Base-by-base conservation (phyloP, 2,329 filamentous ascomycete genomes). In the Sclerotinia minor region DNA sequence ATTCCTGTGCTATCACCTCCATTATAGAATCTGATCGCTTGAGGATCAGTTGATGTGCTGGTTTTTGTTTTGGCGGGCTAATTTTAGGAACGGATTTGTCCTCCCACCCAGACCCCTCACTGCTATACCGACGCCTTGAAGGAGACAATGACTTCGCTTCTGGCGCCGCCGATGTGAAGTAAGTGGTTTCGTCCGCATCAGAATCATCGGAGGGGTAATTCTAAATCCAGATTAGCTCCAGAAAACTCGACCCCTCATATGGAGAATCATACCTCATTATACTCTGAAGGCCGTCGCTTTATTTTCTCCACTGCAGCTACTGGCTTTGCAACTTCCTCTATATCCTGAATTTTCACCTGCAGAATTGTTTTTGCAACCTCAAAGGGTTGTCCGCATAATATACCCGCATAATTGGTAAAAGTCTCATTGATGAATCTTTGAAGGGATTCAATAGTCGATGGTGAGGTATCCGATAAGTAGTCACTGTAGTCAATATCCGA, bases 351-450 rank as follows among this genome's bases (percentile, higher is more conserved):
- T 72, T 84, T 87, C 64, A 93, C 87, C 80, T 99, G 95, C 73
- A 99, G 81, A 67, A 98, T 87, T 19, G 90, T 95, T 84, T 97
- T 98, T 76, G 94, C 93, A 68, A 97, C 94, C 82, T 98, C 95
- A 78, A 99, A 98, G 19, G 95, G 95, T 80, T 99, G 95, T 65
- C 92, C 91, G 77, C 97, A 89, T 75, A 98, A 79, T 32, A 97
- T 89, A 68, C 90, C 92, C 19, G 89, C 90, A 80, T 99, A 99
- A 77, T 95, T 94, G 89, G 94, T 96, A 78, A 96, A 78, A 72
- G 95, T 87, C 78, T 94, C 89, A 77, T 98, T 93, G 59, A 97
- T 77, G 69, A 96, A 81, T 71, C 90, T 89, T 77, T 90, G 92
- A 54, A 90, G 83, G 71, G 90, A 90, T 73, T 92, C 89, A 15